Conservation (phyloP, 768 basidiomycete genomes). For the Amanita thiersii region DNA sequence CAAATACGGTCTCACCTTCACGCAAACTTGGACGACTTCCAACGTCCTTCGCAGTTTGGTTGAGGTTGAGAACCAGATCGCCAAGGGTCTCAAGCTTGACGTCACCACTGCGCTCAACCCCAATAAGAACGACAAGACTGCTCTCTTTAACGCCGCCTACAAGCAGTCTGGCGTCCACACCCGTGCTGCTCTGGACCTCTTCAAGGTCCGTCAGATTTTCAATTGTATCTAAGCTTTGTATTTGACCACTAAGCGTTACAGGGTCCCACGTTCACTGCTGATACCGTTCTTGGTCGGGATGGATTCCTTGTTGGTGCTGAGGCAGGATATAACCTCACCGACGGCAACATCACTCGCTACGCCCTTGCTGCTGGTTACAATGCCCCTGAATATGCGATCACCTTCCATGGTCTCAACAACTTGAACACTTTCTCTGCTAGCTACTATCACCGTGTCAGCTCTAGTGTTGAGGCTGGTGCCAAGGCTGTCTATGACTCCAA, state of each 20-base stretch:
- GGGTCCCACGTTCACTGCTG: slow-evolving; percentile 97
- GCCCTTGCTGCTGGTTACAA: slow-evolving; percentile 90
- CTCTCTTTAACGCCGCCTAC: slow-evolving; percentile 78
- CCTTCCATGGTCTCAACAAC: slow-evolving; percentile 92
- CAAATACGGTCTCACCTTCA: slow-evolving; percentile 90
- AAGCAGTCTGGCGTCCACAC: slow-evolving; percentile 96
- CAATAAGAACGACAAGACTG: slow-evolving; percentile 80
- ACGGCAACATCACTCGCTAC: slow-evolving; percentile 88
- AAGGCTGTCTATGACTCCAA: slow-evolving; percentile 97
- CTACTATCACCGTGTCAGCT: slow-evolving; percentile 95
- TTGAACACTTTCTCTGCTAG: slow-evolving; percentile 88
- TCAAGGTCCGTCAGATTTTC: slow-evolving; percentile 60
- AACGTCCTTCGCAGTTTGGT: slow-evolving; percentile 88
- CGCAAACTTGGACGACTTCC: slow-evolving; percentile 91
- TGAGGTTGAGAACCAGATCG: slow-evolving; percentile 95
- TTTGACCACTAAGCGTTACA: slow-evolving; percentile 20
- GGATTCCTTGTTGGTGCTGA: slow-evolving; percentile 97
- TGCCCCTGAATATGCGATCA: slow-evolving; percentile 92
- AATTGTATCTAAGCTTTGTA: background rate
- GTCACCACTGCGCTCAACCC: slow-evolving; percentile 76
- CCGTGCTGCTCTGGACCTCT: slow-evolving; percentile 82
- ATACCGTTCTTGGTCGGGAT: slow-evolving; percentile 91
- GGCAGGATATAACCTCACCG: slow-evolving; percentile 93
- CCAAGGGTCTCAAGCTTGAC: slow-evolving; percentile 96
- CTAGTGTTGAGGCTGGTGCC: slow-evolving; percentile 90